Evolutionary conservation across 179 eudicot species (phyloP).

Genomic region (Silene vulgaris): DNA sequence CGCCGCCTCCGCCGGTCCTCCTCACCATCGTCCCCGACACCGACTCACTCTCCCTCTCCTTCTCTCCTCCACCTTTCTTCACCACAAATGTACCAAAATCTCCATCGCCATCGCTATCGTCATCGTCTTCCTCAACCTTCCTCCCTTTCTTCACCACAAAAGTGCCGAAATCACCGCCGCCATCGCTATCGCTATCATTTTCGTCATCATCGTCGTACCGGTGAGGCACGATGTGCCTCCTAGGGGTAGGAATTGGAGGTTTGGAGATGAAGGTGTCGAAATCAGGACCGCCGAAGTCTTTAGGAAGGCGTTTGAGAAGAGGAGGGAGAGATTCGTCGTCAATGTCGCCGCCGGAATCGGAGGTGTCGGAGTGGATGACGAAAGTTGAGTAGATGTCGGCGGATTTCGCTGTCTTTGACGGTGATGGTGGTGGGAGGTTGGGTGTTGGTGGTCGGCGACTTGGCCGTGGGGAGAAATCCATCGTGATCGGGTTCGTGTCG

Average conservation of each 20-base stretch:
- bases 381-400: slow-evolving; percentile 51
- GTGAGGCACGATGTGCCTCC: slow-evolving; percentile 20
- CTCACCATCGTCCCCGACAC: slow-evolving; percentile 55
- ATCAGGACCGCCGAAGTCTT: slow-evolving; percentile 69
- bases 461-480: slow-evolving; percentile 34
- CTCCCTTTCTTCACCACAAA: slow-evolving; percentile 53
- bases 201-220: slow-evolving; percentile 21
- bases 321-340: slow-evolving; percentile 83
- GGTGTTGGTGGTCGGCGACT: slow-evolving; percentile 33
- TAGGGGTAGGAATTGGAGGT: slow-evolving; percentile 18
- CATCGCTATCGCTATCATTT: slow-evolving; percentile 26
- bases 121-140: slow-evolving; percentile 29
- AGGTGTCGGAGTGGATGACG: slow-evolving; percentile 39
- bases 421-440: slow-evolving; percentile 5
- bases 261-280: slow-evolving; percentile 70
- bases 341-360: slow-evolving; percentile 33
- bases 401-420: slow-evolving; percentile 26
- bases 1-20: slow-evolving; percentile 39
- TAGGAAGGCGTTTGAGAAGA: slow-evolving; percentile 75
- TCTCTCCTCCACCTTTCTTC: slow-evolving; percentile 31
- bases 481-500: neutral
- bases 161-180: slow-evolving; percentile 48
- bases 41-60: slow-evolving; percentile 35
- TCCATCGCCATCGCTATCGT: slow-evolving; percentile 43
- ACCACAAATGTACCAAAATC: slow-evolving; percentile 72